Conservation (phyloP, 202 grass and related monocot species). For the Brachypodium distachyon region DNA sequence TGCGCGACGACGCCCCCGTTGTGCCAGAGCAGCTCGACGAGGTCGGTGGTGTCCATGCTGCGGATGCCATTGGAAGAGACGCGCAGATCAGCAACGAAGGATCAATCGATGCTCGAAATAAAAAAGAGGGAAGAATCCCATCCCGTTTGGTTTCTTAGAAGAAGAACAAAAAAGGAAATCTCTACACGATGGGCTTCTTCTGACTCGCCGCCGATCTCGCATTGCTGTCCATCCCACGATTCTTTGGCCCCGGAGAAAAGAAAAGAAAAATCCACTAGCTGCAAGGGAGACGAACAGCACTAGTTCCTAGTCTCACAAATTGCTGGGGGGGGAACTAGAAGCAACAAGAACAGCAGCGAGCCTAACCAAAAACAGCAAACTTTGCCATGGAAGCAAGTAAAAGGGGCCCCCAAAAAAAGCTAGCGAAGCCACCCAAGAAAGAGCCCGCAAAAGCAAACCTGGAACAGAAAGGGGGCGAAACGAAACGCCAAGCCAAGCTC, state of each 20-base stretch:
- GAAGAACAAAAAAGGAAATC: not conserved
- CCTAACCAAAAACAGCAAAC: not conserved
- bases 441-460: slow-evolving; percentile 1
- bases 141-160: not conserved
- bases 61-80: slow-evolving; percentile 11
- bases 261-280: not conserved
- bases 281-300: not conserved
- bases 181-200: slow-evolving; percentile 36
- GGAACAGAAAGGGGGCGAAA: not conserved
- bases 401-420: not conserved
- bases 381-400: not conserved
- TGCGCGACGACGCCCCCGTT: slow-evolving; percentile 68
- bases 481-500: not conserved
- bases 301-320: no score
- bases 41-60: slow-evolving; percentile 53
- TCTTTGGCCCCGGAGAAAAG: not conserved
- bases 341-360: not conserved
- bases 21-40: slow-evolving; percentile 87
- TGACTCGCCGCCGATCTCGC: slow-evolving; percentile 22
- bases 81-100: slow-evolving; percentile 5
- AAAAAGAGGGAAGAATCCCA: not conserved
- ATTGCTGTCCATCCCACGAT: slow-evolving; percentile 42
- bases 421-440: not conserved
- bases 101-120: not conserved
- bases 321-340: no score